Evolutionary conservation across 805 yeast genomes (phyloP), one percentile per base, ranked within the genome.

Genomic region (Schizosaccharomyces octosporus): DNA sequence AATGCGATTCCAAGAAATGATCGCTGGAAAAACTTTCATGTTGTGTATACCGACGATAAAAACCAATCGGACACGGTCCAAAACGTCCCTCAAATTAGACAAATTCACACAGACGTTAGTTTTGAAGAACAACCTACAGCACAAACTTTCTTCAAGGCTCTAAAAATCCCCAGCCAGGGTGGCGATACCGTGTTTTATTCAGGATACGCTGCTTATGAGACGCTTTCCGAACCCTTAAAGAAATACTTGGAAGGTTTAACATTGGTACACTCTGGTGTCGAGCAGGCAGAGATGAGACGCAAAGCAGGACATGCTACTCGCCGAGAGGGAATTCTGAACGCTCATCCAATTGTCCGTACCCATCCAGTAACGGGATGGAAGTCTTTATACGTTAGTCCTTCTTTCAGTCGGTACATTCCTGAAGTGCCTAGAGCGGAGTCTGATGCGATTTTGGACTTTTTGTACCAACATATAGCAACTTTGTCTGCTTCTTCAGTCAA

Each of bases 91-190:
- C 32, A 31, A 6, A 31, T 31, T 6, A 1, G 64, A 64, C 27
- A 68, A 59, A 15, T 85, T 85, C 93, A 85, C 70, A 78, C 85
- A 1, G 93, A 85, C 69, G 85, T 83, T 31, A 77, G 86, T 27
- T 85, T 83, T 70, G 90, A 84, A 68, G 74, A 75, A 62, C 87
- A 82, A 69, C 84, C 89, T 7, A 84, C 90, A 15, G 84, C 83
- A 6, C 74, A 79, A 62, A 84, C 93, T 0, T 77, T 82, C 63
- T 80, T 85, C 67, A 74, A 79, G 15, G 79, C 82, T 59, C 72
- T 83, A 59, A 84, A 82, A 61, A 75, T 75, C 32, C 81, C 73
- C 45, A 80, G 73, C 60, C 71, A 68, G 36, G 74, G 74, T 15
- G 83, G 83, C 39, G 83, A 79, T 65, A 80, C 83, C 3, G 66